phyloP scores from a whole-genome alignment of 805 yeast species.

The Komagataella populi region DNA sequence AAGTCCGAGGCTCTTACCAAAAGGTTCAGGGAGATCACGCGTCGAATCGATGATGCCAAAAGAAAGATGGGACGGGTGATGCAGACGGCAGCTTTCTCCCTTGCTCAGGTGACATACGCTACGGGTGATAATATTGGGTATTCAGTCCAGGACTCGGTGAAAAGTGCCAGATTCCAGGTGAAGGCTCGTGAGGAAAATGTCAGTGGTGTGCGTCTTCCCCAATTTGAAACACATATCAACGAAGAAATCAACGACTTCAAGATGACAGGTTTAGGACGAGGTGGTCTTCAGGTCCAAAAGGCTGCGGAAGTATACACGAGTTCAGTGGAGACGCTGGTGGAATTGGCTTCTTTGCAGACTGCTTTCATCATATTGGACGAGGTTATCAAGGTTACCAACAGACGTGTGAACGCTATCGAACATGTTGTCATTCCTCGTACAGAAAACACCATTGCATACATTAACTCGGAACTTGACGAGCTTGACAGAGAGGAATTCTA shows the following conservation, averaged over 20 bases:
- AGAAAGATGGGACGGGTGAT: constrained; percentile 96
- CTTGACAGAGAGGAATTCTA: constrained; percentile 97
- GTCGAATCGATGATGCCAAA: constrained; percentile 87
- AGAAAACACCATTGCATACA: constrained; percentile 83
- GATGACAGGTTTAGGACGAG: constrained; percentile 93
- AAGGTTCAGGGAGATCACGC: constrained; percentile 91
- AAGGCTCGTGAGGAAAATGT: constrained; percentile 92
- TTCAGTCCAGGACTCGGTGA: constrained; percentile 91
- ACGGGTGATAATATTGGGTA: constrained; percentile 93
- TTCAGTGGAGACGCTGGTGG: constrained; percentile 95
- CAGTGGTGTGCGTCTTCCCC: constrained; percentile 89
- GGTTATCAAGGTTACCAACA: constrained; percentile 92
- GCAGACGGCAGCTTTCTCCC: constrained; percentile 96
- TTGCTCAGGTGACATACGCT: constrained; percentile 95
- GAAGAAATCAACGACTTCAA: constrained; percentile 86
- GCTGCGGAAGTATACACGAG: constrained; percentile 88
- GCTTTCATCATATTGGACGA: constrained; percentile 95
- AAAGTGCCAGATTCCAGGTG: constrained; percentile 80
- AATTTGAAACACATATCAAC: constrained; percentile 76
- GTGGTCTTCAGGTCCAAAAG: constrained; percentile 95
- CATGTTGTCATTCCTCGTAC: constrained; percentile 97
- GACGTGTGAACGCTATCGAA: constrained; percentile 98
- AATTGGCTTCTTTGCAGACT: constrained; percentile 89
- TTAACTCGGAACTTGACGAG: constrained; percentile 93
- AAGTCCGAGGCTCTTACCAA: constrained; percentile 95